Conservation (phyloP, 106 monocot species). For the Dendrobium huoshanense region DNA sequence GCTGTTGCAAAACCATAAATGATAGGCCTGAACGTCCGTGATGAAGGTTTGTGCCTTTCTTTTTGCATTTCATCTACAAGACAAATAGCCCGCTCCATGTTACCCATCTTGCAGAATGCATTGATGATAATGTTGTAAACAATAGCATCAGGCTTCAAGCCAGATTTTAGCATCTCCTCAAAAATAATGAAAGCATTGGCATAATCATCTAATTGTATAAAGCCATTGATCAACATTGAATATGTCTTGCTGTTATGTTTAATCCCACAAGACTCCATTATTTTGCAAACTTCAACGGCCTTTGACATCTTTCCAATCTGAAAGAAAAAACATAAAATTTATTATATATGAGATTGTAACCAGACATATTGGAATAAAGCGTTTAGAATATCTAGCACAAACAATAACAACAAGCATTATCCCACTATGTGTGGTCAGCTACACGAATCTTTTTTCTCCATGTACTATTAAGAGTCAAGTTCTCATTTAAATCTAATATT, state of each 20-base stretch:
- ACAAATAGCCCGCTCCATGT: conserved; percentile 67
- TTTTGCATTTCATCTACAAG: conserved; percentile 83
- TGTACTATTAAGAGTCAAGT: too few species aligned
- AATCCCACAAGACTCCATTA: conserved; percentile 75
- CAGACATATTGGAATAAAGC: neutral
- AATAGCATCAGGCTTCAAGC: conserved; percentile 73
- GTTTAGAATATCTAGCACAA: neutral
- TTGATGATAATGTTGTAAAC: conserved; percentile 86
- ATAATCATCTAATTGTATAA: conserved; percentile 77
- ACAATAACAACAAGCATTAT: too few species aligned
- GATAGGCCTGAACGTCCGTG: conserved; percentile 87
- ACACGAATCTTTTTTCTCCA: too few species aligned
- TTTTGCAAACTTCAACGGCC: conserved; percentile 65
- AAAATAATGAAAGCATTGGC: conserved; percentile 92
- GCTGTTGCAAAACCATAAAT: conserved; percentile 69
- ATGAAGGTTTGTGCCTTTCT: conserved; percentile 62
- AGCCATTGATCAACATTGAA: conserved; percentile 96
- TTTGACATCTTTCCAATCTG: conserved; percentile 84
- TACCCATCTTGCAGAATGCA: conserved; percentile 96
- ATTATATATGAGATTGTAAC: neutral
- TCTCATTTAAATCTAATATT: too few species aligned
- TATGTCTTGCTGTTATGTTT: conserved; percentile 89
- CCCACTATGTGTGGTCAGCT: too few species aligned
- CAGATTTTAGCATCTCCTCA: conserved; percentile 75
- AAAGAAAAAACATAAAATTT: conserved; percentile 9